These are phyloP conservation scores for Neonothopanus nambi DNA, from an alignment of 1,284 basidiomycete genomes.

Conservation along the genomic window DNA sequence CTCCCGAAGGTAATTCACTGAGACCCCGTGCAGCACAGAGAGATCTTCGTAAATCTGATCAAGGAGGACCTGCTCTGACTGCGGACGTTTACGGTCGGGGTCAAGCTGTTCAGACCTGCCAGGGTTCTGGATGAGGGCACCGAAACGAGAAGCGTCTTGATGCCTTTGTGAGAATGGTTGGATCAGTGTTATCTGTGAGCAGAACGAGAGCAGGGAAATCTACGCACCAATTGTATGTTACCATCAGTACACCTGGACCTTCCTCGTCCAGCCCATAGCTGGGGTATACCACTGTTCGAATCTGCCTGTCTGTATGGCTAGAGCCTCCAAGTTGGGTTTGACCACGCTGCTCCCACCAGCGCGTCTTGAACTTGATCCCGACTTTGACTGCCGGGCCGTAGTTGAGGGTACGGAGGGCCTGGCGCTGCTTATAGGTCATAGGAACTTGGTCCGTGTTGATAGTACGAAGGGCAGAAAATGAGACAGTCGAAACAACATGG, in stretches of 20 bases:
- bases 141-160: constrained; percentile 19
- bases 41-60: constrained; percentile 17
- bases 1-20: not conserved
- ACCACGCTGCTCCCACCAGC: constrained; percentile 31
- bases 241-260: constrained; percentile 17
- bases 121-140: constrained; percentile 4
- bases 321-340: constrained; percentile 23
- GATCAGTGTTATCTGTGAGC: not conserved
- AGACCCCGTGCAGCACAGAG: constrained; percentile 16
- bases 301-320: constrained; percentile 29
- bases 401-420: constrained; percentile 29
- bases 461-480: constrained; percentile 26
- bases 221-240: constrained; percentile 22
- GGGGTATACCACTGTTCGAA: constrained; percentile 34
- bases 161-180: not conserved
- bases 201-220: not conserved
- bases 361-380: constrained; percentile 31
- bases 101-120: constrained; percentile 6
- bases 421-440: constrained; percentile 24
- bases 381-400: constrained; percentile 33
- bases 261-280: constrained; percentile 16
- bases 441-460: constrained; percentile 26
- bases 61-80: constrained; percentile 9
- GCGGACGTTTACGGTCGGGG: not conserved
- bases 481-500: constrained; percentile 33